Evolutionary conservation across 2,329 filamentous ascomycete species (phyloP).

Genomic region (Paramyrothecium sp.): DNA sequence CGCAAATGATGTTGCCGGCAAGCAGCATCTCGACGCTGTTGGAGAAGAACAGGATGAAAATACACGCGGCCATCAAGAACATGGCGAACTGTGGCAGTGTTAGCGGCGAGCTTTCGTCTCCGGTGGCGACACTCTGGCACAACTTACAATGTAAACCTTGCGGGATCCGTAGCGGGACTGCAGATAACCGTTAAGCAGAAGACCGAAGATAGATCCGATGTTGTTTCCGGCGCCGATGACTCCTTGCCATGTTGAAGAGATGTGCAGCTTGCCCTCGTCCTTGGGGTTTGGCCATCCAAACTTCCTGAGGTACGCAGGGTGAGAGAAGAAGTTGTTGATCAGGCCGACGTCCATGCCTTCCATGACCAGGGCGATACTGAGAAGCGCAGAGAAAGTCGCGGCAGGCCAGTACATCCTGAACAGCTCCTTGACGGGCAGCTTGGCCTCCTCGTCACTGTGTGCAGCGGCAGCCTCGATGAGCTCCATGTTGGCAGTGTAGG

Average conservation of each 20-base stretch:
- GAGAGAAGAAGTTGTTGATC: slow-evolving; percentile 36
- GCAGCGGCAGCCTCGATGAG: slow-evolving; percentile 31
- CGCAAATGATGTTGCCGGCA: slow-evolving; percentile 36
- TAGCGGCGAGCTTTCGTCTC: too few relatives aligned
- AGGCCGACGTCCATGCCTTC: slow-evolving; percentile 35
- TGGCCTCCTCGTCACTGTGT: slow-evolving; percentile 23
- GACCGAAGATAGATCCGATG: slow-evolving; percentile 45
- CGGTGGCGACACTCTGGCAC: too few relatives aligned
- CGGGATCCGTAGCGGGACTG: slow-evolving; percentile 39
- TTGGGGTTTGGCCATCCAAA: slow-evolving; percentile 32
- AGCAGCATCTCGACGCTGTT: slow-evolving; percentile 31
- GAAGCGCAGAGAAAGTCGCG: slow-evolving; percentile 22
- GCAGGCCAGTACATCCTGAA: slow-evolving; percentile 27
- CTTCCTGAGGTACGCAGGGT: slow-evolving; percentile 21
- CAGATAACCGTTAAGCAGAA: slow-evolving; percentile 41
- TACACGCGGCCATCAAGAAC: slow-evolving; percentile 31
- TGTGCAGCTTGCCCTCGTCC: slow-evolving; percentile 33
- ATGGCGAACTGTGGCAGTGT: slow-evolving; percentile 21
- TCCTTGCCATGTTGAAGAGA: slow-evolving; percentile 46
- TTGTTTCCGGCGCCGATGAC: slow-evolving; percentile 39
- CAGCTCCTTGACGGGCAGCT: slow-evolving; percentile 27
- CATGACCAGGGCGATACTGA: slow-evolving; percentile 29
- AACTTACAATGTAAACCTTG: slow-evolving; percentile 37
- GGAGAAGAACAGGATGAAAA: slow-evolving; percentile 42
- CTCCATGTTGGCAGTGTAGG: slow-evolving; percentile 20